Evolutionary conservation across 805 yeast genomes (phyloP), one percentile per base, ranked within the genome.

Genomic region (Wickerhamomyces chaumierensis): DNA sequence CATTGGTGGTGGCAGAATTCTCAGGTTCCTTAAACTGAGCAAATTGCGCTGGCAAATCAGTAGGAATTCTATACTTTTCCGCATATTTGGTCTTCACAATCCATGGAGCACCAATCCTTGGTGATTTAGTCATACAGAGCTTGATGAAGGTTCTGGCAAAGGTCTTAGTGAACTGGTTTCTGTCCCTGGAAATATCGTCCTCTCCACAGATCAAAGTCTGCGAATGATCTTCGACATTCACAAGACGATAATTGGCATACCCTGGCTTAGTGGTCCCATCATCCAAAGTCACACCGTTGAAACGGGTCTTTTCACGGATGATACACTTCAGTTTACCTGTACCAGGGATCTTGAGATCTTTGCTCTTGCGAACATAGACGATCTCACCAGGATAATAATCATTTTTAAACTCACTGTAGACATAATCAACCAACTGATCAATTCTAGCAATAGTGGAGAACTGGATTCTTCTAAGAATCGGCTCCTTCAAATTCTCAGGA

Each of bases 71-170:
- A 55, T 78, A 85, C 48, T 70, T 69, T 40, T 66, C 67, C 0
- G 92, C 92, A 56, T 74, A 85, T 47, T 79, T 78, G 19, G 74
- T 76, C 53, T 80, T 82, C 14, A 92, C 92, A 17, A 90, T 77
- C 97, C 97, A 92, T 3, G 97, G 97, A 3, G 96, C 90, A 3
- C 97, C 96, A 33, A 79, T 67, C 67, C 82, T 84, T 39, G 80
- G 71, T 2, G 88, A 83, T 68, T 55, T 85, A 70, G 49, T 63
- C 27, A 39, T 69, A 18, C 34, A 85, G 71, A 55, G 83, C 69
- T 59, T 88, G 83, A 55, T 88, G 69, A 55, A 92, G 79, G n/a
- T 95, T 80, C 88, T 82, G 29, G 92, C 81, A 39, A 82, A 71
- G 75, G 88, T 81, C 58, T 90, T 92, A 9, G 96, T 88, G 62